Conservation (phyloP, 2,329 filamentous ascomycete species). For the Aspergillus sp. region DNA sequence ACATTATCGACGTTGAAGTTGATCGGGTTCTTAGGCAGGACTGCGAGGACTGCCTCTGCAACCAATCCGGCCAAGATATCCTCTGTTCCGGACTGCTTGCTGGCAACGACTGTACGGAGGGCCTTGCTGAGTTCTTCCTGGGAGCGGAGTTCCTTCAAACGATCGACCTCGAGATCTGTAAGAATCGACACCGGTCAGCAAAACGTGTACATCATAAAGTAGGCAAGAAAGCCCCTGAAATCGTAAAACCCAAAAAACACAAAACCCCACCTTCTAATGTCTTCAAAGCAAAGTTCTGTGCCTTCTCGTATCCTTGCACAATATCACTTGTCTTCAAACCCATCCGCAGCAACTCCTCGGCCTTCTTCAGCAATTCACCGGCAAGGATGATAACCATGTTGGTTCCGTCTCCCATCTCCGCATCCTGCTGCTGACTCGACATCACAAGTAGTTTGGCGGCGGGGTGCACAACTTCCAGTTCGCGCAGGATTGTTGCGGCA, state of each 20-base stretch:
- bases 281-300: constrained; percentile 81
- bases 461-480: constrained; percentile 96
- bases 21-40: constrained; percentile 88
- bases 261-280: constrained; percentile 62
- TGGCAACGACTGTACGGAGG: constrained; percentile 88
- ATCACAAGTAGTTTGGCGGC: constrained; percentile 97
- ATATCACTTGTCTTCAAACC: constrained; percentile 98
- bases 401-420: constrained; percentile 97
- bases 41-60: constrained; percentile 75
- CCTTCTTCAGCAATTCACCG: constrained; percentile 92
- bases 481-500: constrained; percentile 91
- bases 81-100: constrained; percentile 94
- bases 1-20: constrained; percentile 99
- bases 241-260: background rate
- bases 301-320: constrained; percentile 90
- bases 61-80: constrained; percentile 82
- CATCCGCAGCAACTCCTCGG: constrained; percentile 93
- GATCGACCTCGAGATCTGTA: constrained; percentile 69
- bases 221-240: background rate
- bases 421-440: constrained; percentile 97
- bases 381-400: constrained; percentile 96
- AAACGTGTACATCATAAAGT: no score
- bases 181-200: no score
- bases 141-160: constrained; percentile 77
- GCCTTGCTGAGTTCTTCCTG: constrained; percentile 88